Conservation (phyloP, 2,329 filamentous ascomycete genomes). For the Pestalotiopsis sp. region DNA sequence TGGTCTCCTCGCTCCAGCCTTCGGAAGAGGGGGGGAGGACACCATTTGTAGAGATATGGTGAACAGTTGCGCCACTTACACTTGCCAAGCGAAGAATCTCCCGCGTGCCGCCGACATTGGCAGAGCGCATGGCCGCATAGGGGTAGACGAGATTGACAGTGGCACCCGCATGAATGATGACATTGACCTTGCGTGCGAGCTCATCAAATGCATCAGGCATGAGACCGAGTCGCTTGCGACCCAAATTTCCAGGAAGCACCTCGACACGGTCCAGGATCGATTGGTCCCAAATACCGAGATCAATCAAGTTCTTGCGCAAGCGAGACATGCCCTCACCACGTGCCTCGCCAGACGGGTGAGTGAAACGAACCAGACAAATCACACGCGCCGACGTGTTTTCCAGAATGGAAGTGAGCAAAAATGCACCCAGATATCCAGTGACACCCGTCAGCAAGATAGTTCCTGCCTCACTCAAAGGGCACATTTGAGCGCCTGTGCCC, state of each 20-base stretch:
- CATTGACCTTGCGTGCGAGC: conserved; percentile 66
- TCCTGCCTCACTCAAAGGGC: conserved; percentile 64
- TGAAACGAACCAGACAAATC: conserved; percentile 74
- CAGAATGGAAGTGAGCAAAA: conserved; percentile 70
- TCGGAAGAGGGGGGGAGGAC: conserved; percentile 71
- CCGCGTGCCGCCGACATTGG: conserved; percentile 79
- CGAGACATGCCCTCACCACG: conserved; percentile 70
- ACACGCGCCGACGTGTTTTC: conserved; percentile 70
- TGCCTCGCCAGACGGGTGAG: conserved; percentile 66
- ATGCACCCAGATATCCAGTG: conserved; percentile 77
- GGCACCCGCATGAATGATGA: conserved; percentile 77
- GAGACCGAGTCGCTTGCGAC: conserved; percentile 69
- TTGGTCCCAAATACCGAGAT: conserved; percentile 77
- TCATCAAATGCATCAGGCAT: conserved; percentile 66
- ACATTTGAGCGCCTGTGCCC: conserved; percentile 54
- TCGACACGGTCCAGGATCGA: conserved; percentile 78
- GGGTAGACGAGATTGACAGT: conserved; percentile 83
- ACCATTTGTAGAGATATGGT: conserved; percentile 81
- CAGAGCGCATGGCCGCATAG: conserved; percentile 72
- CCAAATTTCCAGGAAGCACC: conserved; percentile 73
- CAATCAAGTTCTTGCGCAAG: conserved; percentile 76
- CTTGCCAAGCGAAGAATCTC: conserved; percentile 75
- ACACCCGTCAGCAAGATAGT: conserved; percentile 75
- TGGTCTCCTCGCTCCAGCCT: conserved; percentile 72
- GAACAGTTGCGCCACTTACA: conserved; percentile 69